Base-by-base conservation (phyloP, 352 stramenopile species). In the Plasmopara viticola region DNA sequence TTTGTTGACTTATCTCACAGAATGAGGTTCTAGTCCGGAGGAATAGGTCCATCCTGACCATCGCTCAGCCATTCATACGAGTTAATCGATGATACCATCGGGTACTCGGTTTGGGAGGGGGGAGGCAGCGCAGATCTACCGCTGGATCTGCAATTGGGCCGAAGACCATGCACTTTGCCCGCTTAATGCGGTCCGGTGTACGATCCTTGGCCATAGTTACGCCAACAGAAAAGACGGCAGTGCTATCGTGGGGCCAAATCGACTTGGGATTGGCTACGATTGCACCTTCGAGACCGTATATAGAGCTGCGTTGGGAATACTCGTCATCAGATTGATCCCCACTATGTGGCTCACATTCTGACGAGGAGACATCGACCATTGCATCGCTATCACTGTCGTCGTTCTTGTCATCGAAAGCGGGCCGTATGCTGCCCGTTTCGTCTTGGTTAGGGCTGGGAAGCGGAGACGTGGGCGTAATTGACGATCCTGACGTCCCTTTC, bases 291-390 rank as follows among this genome's bases (percentile, higher is more conserved):
- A 44, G 9, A 35, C 31, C 31, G 31, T 35, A n/a, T 4, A 35
- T 12, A 5, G 39, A 25, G 18, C 20, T 44, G 15, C 39, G 15
- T 44, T 28, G 15, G 9, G 4, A 28, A 9, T 12, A 13, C 5
- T 44, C 39, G 13, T 9, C 14, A 9, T 25, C 39, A 44, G 39
- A 44, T 28, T 44, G 39, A 28, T 44, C 13, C 15, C 39, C 39
- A 44, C 39, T 44, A 44, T 44, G 39, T 25, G 39, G 39, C 39
- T 44, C 39, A 20, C 39, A 9, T 7, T 28, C 39, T 28, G 15
- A 44, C 20, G 3, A 25, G 20, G 20, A 35, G 31, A 12, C 31
- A 12, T 35, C 31, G 31, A 12, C 31, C 31, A 35, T 35, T 8
- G 31, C 31, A 35, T 8, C 7, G 10, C 31, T 8, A 12, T 35